Conservation (phyloP, 2,329 filamentous ascomycete genomes). For the Aspergillus terreus region DNA sequence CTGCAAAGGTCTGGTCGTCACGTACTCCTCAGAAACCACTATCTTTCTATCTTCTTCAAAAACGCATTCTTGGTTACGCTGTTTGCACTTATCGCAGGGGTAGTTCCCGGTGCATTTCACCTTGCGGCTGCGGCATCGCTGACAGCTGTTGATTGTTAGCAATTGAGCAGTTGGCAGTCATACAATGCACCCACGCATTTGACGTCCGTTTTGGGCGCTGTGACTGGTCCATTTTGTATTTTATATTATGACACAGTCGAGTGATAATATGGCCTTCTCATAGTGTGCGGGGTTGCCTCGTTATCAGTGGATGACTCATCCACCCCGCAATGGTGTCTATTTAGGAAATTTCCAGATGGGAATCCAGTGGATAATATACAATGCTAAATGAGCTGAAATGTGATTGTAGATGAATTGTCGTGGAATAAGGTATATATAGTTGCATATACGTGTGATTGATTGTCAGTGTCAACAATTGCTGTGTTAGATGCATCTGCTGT, state of each 20-base stretch:
- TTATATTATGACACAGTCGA: neutral
- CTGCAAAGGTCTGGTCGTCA: neutral
- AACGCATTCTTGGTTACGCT: conserved; percentile 32
- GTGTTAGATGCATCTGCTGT: no score
- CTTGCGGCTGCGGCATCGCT: conserved; percentile 37
- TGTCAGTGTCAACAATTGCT: no score
- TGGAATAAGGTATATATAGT: no score
- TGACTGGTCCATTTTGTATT: conserved; percentile 9
- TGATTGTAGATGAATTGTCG: no score
- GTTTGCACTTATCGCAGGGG: conserved; percentile 36
- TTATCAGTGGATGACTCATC: conserved; percentile 7
- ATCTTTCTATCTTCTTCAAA: conserved; percentile 44
- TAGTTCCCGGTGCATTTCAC: conserved; percentile 36
- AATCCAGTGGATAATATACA: no score
- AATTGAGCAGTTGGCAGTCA: neutral
- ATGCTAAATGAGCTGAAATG: no score
- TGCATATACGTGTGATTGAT: no score
- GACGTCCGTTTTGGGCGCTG: conserved; percentile 16
- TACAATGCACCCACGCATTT: conserved; percentile 15
- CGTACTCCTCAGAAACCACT: conserved; percentile 41
- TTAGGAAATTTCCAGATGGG: neutral
- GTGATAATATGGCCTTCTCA: neutral
- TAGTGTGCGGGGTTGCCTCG: neutral
- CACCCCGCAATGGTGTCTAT: conserved; percentile 3
- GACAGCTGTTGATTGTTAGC: conserved; percentile 24